Base-by-base conservation (phyloP, 805 yeast species). In the Diddensiella santjacobensis region DNA sequence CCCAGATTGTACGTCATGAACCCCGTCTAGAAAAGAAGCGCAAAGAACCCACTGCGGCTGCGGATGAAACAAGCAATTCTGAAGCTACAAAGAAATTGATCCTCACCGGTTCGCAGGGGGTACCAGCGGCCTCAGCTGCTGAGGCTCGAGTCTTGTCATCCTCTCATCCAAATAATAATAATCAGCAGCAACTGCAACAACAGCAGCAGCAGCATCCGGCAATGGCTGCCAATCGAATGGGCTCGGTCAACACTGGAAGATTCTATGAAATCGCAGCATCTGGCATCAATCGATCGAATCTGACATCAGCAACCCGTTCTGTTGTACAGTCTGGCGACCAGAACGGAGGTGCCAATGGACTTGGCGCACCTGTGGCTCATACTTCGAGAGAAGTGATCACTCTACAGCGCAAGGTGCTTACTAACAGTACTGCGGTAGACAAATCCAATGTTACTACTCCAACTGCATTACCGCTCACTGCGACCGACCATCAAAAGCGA, bases 191-290 rank as follows among this genome's bases (percentile, higher is more conserved):
- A 13, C n/a, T n/a, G n/a, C 31, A 26, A 13, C 31, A 26, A 8
- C 31, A 26, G 13, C 31, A 26, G 31, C 31, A 26, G 31, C 31
- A 26, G 13, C 31, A 8, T 8, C 11, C 31, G 31, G 11, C 13
- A 8, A 26, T 26, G 8, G 31, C 31, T 13, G 31, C 31, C 13
- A 26, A 26, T 26, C 38, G 38, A 35, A 35, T 35, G 38, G 38
- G 38, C 10, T 35, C 38, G 8, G 35, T 40, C 26, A 35, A 35
- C 38, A 45, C 50, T 17, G 44, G 42, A 22, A 41, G 46, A 38
- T 76, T 71, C 56, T 77, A 74, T 44, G 84, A 81, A 55, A 72
- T 80, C 45, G 76, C 76, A 33, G 87, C 86, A 2, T 77, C 84
- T 2, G 87, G 87, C 8, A 74, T 79, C 41, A 73, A 67, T 56